Base-by-base conservation (phyloP, 805 yeast genomes). In the Torulaspora franciscae region DNA sequence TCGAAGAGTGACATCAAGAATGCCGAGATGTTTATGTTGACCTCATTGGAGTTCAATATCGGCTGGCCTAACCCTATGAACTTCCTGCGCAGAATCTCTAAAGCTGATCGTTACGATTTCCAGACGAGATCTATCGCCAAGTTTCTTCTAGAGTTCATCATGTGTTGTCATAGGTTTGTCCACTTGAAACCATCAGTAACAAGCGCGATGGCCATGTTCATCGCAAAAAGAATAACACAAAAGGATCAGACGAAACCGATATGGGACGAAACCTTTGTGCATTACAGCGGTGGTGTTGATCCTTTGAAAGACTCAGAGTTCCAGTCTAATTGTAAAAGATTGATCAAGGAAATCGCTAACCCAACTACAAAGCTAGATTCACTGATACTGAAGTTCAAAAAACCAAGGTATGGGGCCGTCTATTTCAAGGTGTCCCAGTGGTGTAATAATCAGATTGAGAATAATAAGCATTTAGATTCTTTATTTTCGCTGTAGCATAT, bases 21-120 rank as follows among this genome's bases (percentile, higher is more conserved):
- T 56, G 95, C 95, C 19, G 97, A 90, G 67, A 79, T 82, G 65
- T 81, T 76, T 56, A 82, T 90, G 49, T 68, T 90, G 44, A 81
- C 85, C 45, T 76, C 79, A 38, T 71, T 89, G 43, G 72, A 80
- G 46, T 90, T 85, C 65, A 81, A 86, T 61, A 72, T 89, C 59
- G 80, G 84, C 52, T 85, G 83, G 63, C 95, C 96, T 30, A 86
- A 84, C 61, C 96, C 96, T 40, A 80, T 88, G 83, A 87, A 87
- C 66, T 90, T 89, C 60, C 70, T 89, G 58, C 76, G 96, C 61
- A 75, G 96, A 61, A 83, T 88, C 35, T 85, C 95, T 29, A 87
- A 85, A 59, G 95, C 95, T 36, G 96, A 89, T 65, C 86, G 83
- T 59, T 89, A 88, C 65, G 93, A 88, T 63, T 80, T 83, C 43